Base-by-base conservation (phyloP, 2,329 filamentous ascomycete genomes). In the Lachnellula subtilissima region DNA sequence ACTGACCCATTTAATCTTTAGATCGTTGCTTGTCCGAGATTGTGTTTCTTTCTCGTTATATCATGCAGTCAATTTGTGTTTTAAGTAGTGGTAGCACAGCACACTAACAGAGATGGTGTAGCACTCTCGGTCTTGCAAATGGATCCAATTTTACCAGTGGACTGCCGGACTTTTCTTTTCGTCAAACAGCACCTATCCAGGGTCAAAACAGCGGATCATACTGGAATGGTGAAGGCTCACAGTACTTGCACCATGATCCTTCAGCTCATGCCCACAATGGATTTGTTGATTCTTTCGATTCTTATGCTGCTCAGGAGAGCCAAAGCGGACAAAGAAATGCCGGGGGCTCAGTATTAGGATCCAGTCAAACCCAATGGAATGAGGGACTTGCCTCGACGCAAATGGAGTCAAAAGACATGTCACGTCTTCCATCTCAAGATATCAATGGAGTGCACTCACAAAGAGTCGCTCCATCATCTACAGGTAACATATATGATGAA, bases 31-130 rank as follows among this genome's bases (percentile, higher is more conserved):
- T 42, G 32, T 23, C 3, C 8, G 32, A 19, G 22, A 36, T 19
- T 32, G 45, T 14, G 40, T 45, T 25, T 45, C 11, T 48, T 32
- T 48, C 6, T 48, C 23, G 14, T 59, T 59, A 45, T 55, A 28
- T 57, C 50, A 56, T 37, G 39, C 45, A 39, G 43, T 58, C 61
- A 36, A 53, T 49, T 54, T 56, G 49, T 42, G 22, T 58, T 63
- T 54, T 55, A 19, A 56, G 55, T 52, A 62, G 63, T 65, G 64
- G 64, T 59, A 56, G 61, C 55, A 67, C 62, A 67, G 63, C 55
- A 68, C 61, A 70, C 68, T 70, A 65, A 70, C 67, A 65, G 53
- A 59, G 55, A 64, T 65, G 43, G 60, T 68, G 58, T 64, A 70
- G 67, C 66, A 58, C 57, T 53, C 64, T 63, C 52, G 61, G 54